Evolutionary conservation across 2,329 filamentous ascomycete species (phyloP), one percentile per base, ranked within the genome.

Genomic region (Xylaria sp.): DNA sequence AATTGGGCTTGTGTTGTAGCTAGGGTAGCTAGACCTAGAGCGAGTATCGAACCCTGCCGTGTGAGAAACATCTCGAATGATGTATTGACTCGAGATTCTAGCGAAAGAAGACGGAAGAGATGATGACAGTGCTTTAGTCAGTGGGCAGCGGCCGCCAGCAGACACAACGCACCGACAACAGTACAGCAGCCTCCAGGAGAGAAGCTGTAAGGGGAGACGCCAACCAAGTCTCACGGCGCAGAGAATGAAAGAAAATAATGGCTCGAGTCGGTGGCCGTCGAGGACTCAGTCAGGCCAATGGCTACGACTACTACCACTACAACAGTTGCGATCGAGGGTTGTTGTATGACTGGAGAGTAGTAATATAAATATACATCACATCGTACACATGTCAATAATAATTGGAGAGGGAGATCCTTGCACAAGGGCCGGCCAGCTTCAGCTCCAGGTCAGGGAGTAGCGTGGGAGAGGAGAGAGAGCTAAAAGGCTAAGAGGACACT

Each of bases 1-100:
- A 86, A 87, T 72, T 91, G 86, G 37, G 89, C 89, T 56, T 84
- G 82, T 37, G 80, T 80, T 49, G 80, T 76, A 62, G 84, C 69
- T 1, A 68, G 73, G 60, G 80, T 78, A 66, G 78, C 78, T 64
- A 85, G 75, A 67, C 80, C 74, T 57, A 79, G 72, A 64, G 77
- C 76, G 66, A 81, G 70, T 57, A 78, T 70, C 58, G 78, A 74
- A 49, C 70, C 45, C 43, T 46, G 68, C 50, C 54, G 68, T 38
- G 75, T 68, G 65, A 77, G 71, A 75, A 81, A 82, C 83, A 84
- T 85, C 60, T 69, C 77, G 74, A 19, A 54, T 77, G 73, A 19
- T 49, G 50, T 49, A 50, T n/a, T 21, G 50, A 53, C 45, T 33
- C 42, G 5, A 37, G 38, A 23, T 37, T 3, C 23, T 66, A 57